Evolutionary conservation across 2,329 filamentous ascomycete species (phyloP).

Genomic region (Scortechinia acanthostroma): DNA sequence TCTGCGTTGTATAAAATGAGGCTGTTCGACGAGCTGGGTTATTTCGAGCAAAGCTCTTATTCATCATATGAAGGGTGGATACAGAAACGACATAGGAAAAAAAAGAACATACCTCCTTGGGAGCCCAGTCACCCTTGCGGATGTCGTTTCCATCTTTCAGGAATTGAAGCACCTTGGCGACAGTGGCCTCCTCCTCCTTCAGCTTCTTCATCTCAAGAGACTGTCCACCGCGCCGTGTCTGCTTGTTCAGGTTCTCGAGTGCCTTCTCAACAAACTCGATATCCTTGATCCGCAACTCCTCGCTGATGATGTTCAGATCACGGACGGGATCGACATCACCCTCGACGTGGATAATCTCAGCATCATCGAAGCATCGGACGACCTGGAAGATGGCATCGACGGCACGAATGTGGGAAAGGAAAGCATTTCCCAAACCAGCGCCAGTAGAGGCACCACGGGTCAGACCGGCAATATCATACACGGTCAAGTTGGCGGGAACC

Average conservation of each 20-base stretch:
- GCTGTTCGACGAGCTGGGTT: conserved; percentile 99
- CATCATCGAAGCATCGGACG: conserved; percentile 94
- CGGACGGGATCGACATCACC: conserved; percentile 92
- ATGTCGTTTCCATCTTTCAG: conserved; percentile 88
- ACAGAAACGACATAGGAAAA: conserved; percentile 5
- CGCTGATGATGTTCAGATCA: conserved; percentile 92
- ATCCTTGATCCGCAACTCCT: conserved; percentile 94
- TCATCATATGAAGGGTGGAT: conserved; percentile 70
- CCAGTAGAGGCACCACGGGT: conserved; percentile 94
- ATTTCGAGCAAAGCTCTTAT: conserved; percentile 92
- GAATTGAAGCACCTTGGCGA: conserved; percentile 80
- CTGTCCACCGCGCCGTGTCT: conserved; percentile 88
- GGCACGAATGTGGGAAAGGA: conserved; percentile 96
- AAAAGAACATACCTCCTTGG: conserved; percentile 78
- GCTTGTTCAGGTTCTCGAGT: conserved; percentile 84
- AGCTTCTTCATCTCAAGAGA: conserved; percentile 96
- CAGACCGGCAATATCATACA: conserved; percentile 97
- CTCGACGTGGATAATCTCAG: conserved; percentile 98
- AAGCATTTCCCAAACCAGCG: conserved; percentile 93
- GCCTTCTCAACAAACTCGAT: conserved; percentile 98
- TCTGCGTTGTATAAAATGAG: conserved; percentile 68
- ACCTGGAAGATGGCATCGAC: conserved; percentile 98
- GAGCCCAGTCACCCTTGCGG: conserved; percentile 78
- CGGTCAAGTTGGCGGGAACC: conserved; percentile 94
- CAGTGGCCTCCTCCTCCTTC: conserved; percentile 85